Conservation (phyloP, 345 rosid species). For the Eucalyptus erythrocorys region DNA sequence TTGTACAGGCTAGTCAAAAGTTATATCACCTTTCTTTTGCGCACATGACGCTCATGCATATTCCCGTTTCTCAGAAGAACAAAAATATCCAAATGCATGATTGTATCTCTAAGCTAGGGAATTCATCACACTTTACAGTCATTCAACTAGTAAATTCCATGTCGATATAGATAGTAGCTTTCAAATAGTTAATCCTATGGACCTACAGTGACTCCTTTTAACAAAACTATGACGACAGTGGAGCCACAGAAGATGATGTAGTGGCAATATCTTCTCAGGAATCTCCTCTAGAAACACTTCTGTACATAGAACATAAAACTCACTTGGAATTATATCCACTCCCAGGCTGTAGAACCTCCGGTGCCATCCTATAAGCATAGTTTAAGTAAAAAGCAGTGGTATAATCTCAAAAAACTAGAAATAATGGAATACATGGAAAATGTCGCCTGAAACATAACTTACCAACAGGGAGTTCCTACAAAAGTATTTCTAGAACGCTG, state of each 20-base stretch:
- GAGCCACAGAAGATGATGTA: neutral
- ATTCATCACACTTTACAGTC: neutral
- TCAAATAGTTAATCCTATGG: neutral
- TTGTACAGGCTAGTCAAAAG: neutral
- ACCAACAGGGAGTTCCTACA: constrained; percentile 99
- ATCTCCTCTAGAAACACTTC: neutral
- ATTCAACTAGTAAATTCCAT: neutral
- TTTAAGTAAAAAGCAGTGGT: neutral
- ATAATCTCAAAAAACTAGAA: neutral
- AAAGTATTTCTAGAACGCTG: constrained; percentile 94
- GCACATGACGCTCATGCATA: neutral
- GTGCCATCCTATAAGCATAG: constrained; percentile 83
- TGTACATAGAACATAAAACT: constrained; percentile 13
- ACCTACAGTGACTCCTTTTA: neutral
- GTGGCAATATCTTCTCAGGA: neutral
- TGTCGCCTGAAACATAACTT: neutral
- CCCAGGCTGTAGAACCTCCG: constrained; percentile 97
- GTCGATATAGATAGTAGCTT: neutral
- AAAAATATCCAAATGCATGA: neutral
- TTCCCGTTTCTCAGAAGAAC: neutral
- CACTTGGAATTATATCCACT: constrained; percentile 97
- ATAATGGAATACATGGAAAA: neutral
- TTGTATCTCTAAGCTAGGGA: neutral
- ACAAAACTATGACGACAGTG: neutral
- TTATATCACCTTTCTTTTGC: neutral